phyloP scores from a whole-genome alignment of 768 basidiomycete genomes.

The Dacryopinax primogenitus region DNA sequence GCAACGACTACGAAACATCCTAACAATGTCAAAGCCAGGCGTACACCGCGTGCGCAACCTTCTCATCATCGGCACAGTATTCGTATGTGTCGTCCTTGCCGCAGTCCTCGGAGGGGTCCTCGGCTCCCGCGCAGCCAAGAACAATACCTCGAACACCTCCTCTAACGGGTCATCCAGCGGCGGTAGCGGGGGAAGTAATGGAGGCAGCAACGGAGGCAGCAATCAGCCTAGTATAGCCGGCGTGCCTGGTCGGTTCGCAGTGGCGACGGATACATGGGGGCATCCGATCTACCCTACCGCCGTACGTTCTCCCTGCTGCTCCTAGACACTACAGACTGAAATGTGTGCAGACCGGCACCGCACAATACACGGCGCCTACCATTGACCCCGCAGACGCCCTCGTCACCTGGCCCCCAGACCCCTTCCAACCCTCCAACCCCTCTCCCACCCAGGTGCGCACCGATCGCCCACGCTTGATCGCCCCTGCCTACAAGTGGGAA shows the following conservation, averaged over 20 bases:
- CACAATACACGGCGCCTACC: conserved; percentile 29
- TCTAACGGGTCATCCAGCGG: conserved; percentile 11
- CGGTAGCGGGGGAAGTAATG: conserved; percentile 11
- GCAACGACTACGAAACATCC: neutral
- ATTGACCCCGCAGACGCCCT: conserved; percentile 20
- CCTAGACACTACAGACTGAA: neutral
- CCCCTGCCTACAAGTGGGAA: conserved; percentile 32
- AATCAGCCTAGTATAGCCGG: conserved; percentile 26
- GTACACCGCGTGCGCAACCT: conserved; percentile 1
- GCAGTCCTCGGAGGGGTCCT: conserved; percentile 33
- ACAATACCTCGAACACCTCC: conserved; percentile 16
- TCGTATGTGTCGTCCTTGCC: conserved; percentile 27
- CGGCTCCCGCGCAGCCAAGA: conserved; percentile 25
- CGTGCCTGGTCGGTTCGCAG: conserved; percentile 24
- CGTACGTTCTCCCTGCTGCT: neutral
- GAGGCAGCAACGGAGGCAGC: conserved; percentile 18
- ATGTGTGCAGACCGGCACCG: conserved; percentile 23
- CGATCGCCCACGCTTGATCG: conserved; percentile 32
- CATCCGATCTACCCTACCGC: conserved; percentile 18
- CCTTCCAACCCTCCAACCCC: conserved; percentile 16
- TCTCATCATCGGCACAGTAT: conserved; percentile 19
- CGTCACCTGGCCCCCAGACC: conserved; percentile 24
- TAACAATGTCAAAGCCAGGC: neutral
- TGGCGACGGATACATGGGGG: conserved; percentile 24
- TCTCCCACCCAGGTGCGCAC: conserved; percentile 22